Evolutionary conservation across 164 flowering plant species (phyloP).

Genomic region (Umbellularia californica): DNA sequence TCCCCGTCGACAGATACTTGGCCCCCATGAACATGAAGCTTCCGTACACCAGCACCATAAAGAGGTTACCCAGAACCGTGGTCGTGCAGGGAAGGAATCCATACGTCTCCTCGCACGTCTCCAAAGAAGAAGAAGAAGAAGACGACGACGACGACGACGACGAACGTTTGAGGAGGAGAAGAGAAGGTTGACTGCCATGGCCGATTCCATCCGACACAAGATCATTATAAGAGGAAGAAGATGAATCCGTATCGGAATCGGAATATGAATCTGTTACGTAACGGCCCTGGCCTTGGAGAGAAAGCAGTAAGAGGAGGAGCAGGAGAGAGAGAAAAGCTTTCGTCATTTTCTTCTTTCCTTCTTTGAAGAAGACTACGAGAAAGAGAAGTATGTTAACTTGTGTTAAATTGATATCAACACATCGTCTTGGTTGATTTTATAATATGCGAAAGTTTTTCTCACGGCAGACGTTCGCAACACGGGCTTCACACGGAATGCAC

Average conservation of each 20-base stretch:
- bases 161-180: background rate
- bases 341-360: background rate
- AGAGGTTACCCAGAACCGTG: conserved; percentile 43
- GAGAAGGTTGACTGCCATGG: background rate
- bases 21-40: conserved; percentile 80
- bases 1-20: conserved; percentile 61
- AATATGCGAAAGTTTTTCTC: too few relatives aligned
- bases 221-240: conserved; percentile 11
- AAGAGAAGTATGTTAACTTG: background rate
- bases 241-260: too few relatives aligned
- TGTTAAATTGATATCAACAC: too few relatives aligned
- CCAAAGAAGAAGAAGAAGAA: background rate
- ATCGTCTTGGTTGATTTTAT: too few relatives aligned
- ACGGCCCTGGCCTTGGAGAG: conserved; percentile 9
- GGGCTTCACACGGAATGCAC: too few relatives aligned
- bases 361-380: background rate
- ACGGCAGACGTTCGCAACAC: too few relatives aligned
- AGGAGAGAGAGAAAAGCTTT: conserved; percentile 2
- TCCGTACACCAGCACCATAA: conserved; percentile 52
- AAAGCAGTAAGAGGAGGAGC: conserved; percentile 3
- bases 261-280: background rate
- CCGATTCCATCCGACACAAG: conserved; percentile 30
- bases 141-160: too few relatives aligned
- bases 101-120: conserved; percentile 52
- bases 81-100: conserved; percentile 69